These are phyloP conservation scores for Cryptococcus maquisensis DNA, from an alignment of 1,284 basidiomycete genomes.

Conservation along the genomic window DNA sequence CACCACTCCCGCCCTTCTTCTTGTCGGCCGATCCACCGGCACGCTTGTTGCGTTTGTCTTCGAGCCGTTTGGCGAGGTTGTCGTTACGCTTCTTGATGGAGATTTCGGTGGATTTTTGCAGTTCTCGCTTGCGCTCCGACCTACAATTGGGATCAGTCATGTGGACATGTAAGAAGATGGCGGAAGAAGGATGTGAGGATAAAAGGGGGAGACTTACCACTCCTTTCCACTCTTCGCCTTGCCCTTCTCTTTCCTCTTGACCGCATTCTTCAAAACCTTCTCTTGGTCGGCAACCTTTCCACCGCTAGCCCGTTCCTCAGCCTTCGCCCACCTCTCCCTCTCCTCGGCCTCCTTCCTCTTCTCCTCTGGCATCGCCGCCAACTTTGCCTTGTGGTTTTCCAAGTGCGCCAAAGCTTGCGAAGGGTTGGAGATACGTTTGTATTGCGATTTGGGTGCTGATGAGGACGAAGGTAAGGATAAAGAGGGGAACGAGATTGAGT, in stretches of 20 bases:
- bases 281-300: conserved; percentile 84
- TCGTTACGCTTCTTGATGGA: conserved; percentile 82
- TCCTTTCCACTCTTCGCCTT: conserved; percentile 75
- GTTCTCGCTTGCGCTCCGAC: conserved; percentile 75
- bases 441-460: conserved; percentile 57
- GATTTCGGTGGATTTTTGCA: conserved; percentile 67
- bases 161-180: background rate
- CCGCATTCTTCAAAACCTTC: conserved; percentile 75
- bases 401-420: conserved; percentile 77
- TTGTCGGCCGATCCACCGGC: conserved; percentile 55
- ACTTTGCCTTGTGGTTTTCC: conserved; percentile 64
- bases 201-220: conserved; percentile 59
- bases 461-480: conserved; percentile 52
- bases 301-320: conserved; percentile 74
- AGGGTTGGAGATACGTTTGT: conserved; percentile 61
- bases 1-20: conserved; percentile 16
- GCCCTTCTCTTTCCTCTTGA: conserved; percentile 81
- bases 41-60: conserved; percentile 70
- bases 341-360: conserved; percentile 73
- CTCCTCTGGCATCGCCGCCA: conserved; percentile 68
- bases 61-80: conserved; percentile 76
- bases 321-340: conserved; percentile 78
- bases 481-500: conserved; percentile 64
- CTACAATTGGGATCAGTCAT: conserved; percentile 48
- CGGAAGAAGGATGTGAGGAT: background rate